Percentiles rank a stretch among this genome's conserved stretches.
These are phyloP conservation scores for Boletus pseudopeckii DNA, from an alignment of 768 basidiomycete species.

Conservation along the genomic window DNA sequence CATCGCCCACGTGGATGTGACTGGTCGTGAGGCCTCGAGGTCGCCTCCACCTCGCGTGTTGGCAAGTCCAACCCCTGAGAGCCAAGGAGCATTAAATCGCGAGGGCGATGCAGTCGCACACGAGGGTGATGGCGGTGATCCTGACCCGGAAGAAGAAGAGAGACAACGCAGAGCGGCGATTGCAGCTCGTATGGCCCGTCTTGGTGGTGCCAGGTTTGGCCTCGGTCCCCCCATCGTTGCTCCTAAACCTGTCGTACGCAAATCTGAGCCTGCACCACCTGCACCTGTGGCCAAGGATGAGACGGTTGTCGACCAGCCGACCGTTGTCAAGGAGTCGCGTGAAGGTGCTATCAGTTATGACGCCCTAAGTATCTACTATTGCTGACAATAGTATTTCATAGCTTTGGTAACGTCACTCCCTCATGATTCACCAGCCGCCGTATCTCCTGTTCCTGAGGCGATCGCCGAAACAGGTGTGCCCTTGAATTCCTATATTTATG, in stretches of 20 bases:
- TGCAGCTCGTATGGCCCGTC: conserved; percentile 88
- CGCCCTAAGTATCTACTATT: not conserved
- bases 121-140: conserved; percentile 24
- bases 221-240: conserved; percentile 77
- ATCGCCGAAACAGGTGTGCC: conserved; percentile 18
- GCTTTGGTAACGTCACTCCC: conserved; percentile 14
- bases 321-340: conserved; percentile 5
- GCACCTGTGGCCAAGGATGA: conserved; percentile 26
- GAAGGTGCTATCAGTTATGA: conserved; percentile 17
- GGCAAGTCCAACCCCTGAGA: conserved; percentile 16
- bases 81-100: conserved; percentile 11
- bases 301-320: conserved; percentile 1
- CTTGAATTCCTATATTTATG: not conserved
- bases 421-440: conserved; percentile 3
- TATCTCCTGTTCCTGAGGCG: conserved; percentile 2
- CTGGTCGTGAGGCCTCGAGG: conserved; percentile 28
- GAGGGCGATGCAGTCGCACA: conserved; percentile 29
- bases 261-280: conserved; percentile 19
- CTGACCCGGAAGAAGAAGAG: conserved; percentile 62
- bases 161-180: conserved; percentile 80
- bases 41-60: conserved; percentile 34
- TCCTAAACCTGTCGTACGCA: conserved; percentile 44
- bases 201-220: conserved; percentile 81
- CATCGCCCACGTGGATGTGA: conserved; percentile 10
- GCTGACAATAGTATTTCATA: conserved; percentile 8